Percentiles rank a stretch among this genome's conserved stretches.
These are phyloP conservation scores for Lichtheimia hyalospora DNA, from an alignment of 371 early-diverging fungal genomes.

Conservation along the genomic window DNA sequence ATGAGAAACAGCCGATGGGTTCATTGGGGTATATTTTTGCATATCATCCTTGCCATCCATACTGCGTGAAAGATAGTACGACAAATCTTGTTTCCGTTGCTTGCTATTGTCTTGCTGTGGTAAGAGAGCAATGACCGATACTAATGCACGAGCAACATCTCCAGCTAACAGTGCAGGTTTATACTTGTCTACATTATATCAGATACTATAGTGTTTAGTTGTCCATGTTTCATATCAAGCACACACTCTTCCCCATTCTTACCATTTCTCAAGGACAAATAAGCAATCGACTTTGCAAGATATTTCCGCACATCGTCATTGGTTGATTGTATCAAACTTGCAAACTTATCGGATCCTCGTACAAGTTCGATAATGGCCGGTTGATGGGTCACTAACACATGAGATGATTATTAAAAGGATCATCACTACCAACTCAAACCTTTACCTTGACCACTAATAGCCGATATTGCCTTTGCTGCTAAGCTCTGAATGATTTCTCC, in stretches of 20 bases:
- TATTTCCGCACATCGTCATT: constrained; percentile 53
- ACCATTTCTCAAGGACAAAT: constrained; percentile 58
- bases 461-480: constrained; percentile 50
- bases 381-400: constrained; percentile 29
- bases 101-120: constrained; percentile 14
- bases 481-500: constrained; percentile 35
- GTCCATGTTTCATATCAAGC: neutral
- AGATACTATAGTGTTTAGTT: neutral
- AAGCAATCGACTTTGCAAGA: constrained; percentile 60
- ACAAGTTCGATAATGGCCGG: constrained; percentile 38
- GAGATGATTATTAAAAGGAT: constrained; percentile 4
- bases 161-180: constrained; percentile 52
- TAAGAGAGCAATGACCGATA: constrained; percentile 33
- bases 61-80: constrained; percentile 8
- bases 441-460: constrained; percentile 38
- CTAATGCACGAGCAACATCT: constrained; percentile 46
- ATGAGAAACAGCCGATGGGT: constrained; percentile 51
- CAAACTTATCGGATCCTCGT: constrained; percentile 28
- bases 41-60: neutral
- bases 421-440: neutral
- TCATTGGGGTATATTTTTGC: constrained; percentile 3
- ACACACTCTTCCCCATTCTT: neutral
- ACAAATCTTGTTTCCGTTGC: constrained; percentile 15
- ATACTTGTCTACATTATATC: constrained; percentile 47
- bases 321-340: constrained; percentile 28